Conservation (phyloP, 1,284 basidiomycete species). For the Meripilus lineatus region DNA sequence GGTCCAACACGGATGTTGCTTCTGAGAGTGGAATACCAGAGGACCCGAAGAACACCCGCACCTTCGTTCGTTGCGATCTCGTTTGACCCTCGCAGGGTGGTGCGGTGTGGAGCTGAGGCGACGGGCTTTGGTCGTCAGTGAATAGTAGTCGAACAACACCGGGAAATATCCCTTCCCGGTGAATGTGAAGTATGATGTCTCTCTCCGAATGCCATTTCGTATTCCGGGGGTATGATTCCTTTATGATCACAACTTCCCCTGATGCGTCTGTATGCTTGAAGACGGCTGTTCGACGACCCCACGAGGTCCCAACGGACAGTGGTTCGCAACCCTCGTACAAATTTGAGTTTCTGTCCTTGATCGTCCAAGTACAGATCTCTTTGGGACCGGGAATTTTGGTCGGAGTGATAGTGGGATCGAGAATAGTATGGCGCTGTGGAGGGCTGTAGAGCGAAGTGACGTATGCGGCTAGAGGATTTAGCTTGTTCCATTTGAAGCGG, state of each 20-base stretch:
- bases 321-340: neutral
- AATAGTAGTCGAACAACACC: too few species aligned
- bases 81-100: too few species aligned
- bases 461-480: slow-evolving; percentile 4
- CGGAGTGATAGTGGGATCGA: slow-evolving; percentile 9
- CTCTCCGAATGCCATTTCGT: neutral
- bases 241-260: neutral
- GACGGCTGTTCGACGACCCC: neutral
- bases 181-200: neutral
- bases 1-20: slow-evolving; percentile 6
- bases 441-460: slow-evolving; percentile 10
- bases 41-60: slow-evolving; percentile 2
- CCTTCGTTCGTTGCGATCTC: slow-evolving; percentile 1
- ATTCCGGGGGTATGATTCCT: neutral
- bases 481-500: neutral
- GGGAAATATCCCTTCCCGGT: neutral
- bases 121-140: too few species aligned
- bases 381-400: too few species aligned
- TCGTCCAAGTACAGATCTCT: too few species aligned
- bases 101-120: too few species aligned
- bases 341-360: too few species aligned
- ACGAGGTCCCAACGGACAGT: neutral
- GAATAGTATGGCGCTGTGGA: slow-evolving; percentile 4
- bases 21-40: neutral
- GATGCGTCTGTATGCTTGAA: neutral